Base-by-base conservation (phyloP, 1,284 basidiomycete species). In the Apiotrichum akiyoshidainum region DNA sequence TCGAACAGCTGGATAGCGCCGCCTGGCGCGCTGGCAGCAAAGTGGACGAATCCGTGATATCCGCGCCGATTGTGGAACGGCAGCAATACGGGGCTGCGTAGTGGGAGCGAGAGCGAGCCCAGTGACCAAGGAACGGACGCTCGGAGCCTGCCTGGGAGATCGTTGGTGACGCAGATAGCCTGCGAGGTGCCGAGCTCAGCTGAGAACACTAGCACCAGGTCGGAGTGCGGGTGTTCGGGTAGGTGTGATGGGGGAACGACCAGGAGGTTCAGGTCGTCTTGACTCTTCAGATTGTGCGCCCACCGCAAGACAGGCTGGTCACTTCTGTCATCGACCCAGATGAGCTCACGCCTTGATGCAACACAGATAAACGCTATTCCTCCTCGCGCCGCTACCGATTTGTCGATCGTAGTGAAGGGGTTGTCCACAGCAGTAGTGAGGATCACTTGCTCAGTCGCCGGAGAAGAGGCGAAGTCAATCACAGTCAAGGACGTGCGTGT, bases 381-480 rank as follows among this genome's bases (percentile, higher is more conserved):
- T 31, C 26, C 26, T 3, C 26, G 26, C 4, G 26, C 26, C 26
- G 26, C 26, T 7, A 31, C 26, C 7, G 26, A 31, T 7, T 31
- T 31, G 26, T 31, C 26, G 7, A 31, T 31, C 7, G 26, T 7
- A 31, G 26, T 4, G 26, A 31, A 31, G 26, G 26, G 26, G 26
- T 31, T 31, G 26, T 31, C 26, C 7, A 7, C 26, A 31, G 26
- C 7, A 7, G 26, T 31, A 7, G 26, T 31, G 26, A 31, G 26
- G 26, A 31, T 31, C 26, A 31, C 26, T 7, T 31, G 35, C 46
- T 41, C 2, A 5, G 16, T 52, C 13, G 13, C 40, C 37, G 46
- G 16, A 8, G 2, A 13, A 4, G 11, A 17, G 11, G 64, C 65
- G 1, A 73, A 26, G 40, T 72, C 69, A 10, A 76, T 63, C 1